Base-by-base conservation (phyloP, 371 early-diverging fungal genomes). In the Rhizopus arrhizus region DNA sequence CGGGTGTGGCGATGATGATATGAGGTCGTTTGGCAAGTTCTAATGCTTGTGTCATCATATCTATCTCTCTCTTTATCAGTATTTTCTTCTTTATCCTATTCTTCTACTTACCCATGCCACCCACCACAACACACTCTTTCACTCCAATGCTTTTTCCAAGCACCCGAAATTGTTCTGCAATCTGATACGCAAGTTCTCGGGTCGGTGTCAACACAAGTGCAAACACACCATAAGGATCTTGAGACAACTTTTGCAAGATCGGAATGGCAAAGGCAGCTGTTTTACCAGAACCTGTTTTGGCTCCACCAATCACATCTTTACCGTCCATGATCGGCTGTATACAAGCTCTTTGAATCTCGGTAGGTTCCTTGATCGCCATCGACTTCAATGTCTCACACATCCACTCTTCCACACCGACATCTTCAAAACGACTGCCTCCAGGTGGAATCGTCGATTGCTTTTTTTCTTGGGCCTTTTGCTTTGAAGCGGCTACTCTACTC, bases 191-290 rank as follows among this genome's bases (percentile, higher is more conserved):
- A 32, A 99, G 82, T 74, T 98, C 98, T 59, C 99, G 88, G 1
- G 99, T 99, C 2, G 99, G 99, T 32, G 98, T 97, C 65, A 99
- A 70, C 0, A 99, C 91, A 16, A 97, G 66, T 1, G 95, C 97
- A 81, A 90, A 98, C 1, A 96, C 86, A 29, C 98, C 98, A 63
- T 86, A 97, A 9, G 97, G 96, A 61, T 97, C 93, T 65, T 94
- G 90, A 0, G 93, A 86, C 7, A 97, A 81, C 73, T 89, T 89
- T 68, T 99, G 96, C 52, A 99, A 79, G 16, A 99, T 96, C 0
- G 99, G 99, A 15, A 99, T 72, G 3, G 99, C 95, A 84, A 99
- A 99, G 0, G 99, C 97, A 8, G 99, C 95, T 0, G 99, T 99
- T 78, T 99, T 99, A 65, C 99, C 99, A 1, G 92, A 91, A 58